A percentile compares a stretch with the other conserved stretches of the same genome.
Evolutionary conservation across 2,329 filamentous ascomycete genomes (phyloP).

Genomic region (Fusarium duplospermum): DNA sequence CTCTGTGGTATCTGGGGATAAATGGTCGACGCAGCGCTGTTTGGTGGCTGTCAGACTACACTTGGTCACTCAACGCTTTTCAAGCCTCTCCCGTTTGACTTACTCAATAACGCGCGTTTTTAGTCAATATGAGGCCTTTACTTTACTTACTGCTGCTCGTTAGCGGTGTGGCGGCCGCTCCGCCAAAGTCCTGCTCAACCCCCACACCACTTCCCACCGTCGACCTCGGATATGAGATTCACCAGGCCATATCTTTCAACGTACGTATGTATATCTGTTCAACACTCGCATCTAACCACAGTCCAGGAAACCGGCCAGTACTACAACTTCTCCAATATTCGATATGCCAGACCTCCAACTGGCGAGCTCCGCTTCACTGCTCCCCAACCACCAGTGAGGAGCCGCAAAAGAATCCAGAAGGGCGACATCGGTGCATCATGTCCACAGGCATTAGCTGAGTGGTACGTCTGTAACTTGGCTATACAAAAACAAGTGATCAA

Average conservation of each 20-base stretch:
- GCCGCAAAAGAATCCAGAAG: background rate
- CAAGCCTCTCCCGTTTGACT: background rate
- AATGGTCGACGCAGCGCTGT: background rate
- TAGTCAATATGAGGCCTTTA: background rate
- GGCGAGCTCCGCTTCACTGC: background rate
- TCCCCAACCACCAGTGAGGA: background rate
- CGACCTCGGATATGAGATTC: background rate
- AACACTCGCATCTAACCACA: background rate
- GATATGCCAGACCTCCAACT: background rate
- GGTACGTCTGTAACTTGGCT: background rate
- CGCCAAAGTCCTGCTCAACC: background rate
- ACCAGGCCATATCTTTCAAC: background rate
- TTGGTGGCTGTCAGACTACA: background rate
- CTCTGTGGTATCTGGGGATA: background rate
- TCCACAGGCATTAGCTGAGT: background rate
- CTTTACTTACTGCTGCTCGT: fast-evolving
- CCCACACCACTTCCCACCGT: background rate
- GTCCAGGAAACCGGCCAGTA: background rate
- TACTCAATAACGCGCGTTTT: background rate
- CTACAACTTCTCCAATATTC: background rate
- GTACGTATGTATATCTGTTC: background rate
- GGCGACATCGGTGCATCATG: background rate
- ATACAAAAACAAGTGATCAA: background rate
- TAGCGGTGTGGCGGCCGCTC: background rate
- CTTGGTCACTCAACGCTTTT: background rate